Evolutionary conservation across 176 grass and related monocot species (phyloP), one percentile per base, ranked within the genome.

Genomic region (Avena insularis): DNA sequence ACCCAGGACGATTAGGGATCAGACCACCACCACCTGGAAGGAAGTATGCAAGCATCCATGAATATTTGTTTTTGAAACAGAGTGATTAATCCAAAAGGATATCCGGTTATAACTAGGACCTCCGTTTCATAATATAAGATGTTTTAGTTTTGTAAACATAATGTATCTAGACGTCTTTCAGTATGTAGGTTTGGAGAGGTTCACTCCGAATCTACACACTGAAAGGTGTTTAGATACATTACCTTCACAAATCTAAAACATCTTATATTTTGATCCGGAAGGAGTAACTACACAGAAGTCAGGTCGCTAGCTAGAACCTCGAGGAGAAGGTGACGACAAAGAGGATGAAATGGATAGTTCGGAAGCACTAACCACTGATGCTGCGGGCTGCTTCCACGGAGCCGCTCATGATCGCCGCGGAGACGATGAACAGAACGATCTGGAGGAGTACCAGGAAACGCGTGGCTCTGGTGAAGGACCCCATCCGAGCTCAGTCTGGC

Each of bases 361-460:
- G 60, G 23, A 13, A 27, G 21, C 21, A 63, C 60, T 63, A 63
- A 63, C 60, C 23, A 29, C 21, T 63, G 10, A 63, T 29, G 9
- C 19, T 21, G n/a, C n/a, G n/a, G 21, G n/a, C 29, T 29, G 29
- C n/a, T 33, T 14, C 54, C 1, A 36, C 17, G 19, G 77, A 61
- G 9, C 35, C 7, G 56, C 56, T 61, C 56, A 62, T 79, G 35
- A 79, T 38, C 77, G 25, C 56, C 27, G 46, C 4, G 47, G 63
- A 54, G 63, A 38, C 16, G 63, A 54, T 3, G 80, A 82, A 11
- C 35, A 63, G 38, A 4, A 10, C 2, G 46, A 82, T 50, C 45
- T 79, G 56, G 23, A 48, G 60, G 40, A 81, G 74, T 16, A 56
- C 14, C 6, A 54, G 50, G 74, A 56, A 59, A 61, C 35, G 77